Conservation (phyloP, 805 yeast species). For the Candida ipomoeae region DNA sequence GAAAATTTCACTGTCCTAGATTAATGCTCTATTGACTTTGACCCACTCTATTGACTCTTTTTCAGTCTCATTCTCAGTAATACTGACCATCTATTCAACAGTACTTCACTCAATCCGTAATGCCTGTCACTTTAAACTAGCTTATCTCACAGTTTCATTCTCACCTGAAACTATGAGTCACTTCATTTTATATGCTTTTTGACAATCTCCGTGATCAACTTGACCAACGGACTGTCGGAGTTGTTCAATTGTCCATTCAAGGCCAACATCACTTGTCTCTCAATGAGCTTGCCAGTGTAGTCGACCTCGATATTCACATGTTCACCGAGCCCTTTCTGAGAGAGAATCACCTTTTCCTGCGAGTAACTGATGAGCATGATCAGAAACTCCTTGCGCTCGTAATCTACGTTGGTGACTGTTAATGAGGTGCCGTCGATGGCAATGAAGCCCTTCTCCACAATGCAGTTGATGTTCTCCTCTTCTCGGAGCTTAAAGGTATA, state of each 20-base stretch:
- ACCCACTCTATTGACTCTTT: no score
- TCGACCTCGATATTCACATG: conserved; percentile 91
- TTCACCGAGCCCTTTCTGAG: conserved; percentile 59
- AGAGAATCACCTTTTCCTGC: conserved; percentile 72
- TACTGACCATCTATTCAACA: no score
- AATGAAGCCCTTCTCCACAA: conserved; percentile 94
- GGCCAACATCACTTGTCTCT: conserved; percentile 68
- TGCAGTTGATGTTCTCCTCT: conserved; percentile 55
- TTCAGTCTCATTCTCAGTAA: no score
- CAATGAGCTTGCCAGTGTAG: conserved; percentile 85
- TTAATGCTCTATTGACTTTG: neutral
- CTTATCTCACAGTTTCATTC: no score
- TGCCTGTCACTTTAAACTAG: no score
- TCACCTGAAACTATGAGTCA: no score
- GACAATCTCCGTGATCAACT: conserved; percentile 38
- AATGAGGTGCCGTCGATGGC: conserved; percentile 90
- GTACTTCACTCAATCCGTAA: no score
- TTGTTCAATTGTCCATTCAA: conserved; percentile 51
- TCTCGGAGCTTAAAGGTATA: conserved; percentile 74
- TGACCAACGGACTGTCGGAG: conserved; percentile 46
- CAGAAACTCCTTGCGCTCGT: conserved; percentile 52
- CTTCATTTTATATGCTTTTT: conserved; percentile 17
- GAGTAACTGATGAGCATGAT: conserved; percentile 93
- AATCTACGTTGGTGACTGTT: conserved; percentile 79
- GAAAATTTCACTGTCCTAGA: neutral